Evolutionary conservation across 805 yeast species (phyloP).

Genomic region (Yarrowia sp.): DNA sequence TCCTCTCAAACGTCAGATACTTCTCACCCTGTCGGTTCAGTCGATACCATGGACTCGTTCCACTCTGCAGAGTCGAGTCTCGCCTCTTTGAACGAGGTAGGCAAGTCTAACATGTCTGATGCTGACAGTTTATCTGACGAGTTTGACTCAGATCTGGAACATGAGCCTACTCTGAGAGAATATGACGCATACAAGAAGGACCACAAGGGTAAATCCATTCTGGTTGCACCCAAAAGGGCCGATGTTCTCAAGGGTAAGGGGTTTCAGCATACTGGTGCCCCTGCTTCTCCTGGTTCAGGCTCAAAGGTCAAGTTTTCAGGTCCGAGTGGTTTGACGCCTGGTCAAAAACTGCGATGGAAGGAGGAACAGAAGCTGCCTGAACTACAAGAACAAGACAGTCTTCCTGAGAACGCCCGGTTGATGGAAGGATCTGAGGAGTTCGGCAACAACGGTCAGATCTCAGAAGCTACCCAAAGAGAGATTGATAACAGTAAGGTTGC

Average conservation of each 20-base stretch:
- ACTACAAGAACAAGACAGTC: neutral
- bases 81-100: neutral
- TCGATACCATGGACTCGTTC: conserved; percentile 12
- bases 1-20: conserved; percentile 20
- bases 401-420: neutral
- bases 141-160: conserved; percentile 10
- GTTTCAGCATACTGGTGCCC: neutral
- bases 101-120: neutral
- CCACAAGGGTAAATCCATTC: conserved; percentile 1
- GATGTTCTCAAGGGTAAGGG: conserved; percentile 22
- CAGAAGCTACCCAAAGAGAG: neutral
- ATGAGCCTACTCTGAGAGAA: conserved; percentile 1
- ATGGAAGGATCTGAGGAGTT: conserved; percentile 1
- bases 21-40: conserved; percentile 7
- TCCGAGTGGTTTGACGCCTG: neutral
- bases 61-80: conserved; percentile 29
- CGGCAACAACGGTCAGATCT: conserved; percentile 11
- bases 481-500: neutral
- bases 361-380: conserved; percentile 10
- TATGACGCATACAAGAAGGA: conserved; percentile 1
- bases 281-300: conserved; percentile 1
- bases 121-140: conserved; percentile 22
- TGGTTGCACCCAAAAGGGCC: conserved; percentile 10
- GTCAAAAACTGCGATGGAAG: conserved; percentile 8
- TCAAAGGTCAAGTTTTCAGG: conserved; percentile 21